Base-by-base conservation (phyloP, 257 asterid species). In the Solanum tacnaense region DNA sequence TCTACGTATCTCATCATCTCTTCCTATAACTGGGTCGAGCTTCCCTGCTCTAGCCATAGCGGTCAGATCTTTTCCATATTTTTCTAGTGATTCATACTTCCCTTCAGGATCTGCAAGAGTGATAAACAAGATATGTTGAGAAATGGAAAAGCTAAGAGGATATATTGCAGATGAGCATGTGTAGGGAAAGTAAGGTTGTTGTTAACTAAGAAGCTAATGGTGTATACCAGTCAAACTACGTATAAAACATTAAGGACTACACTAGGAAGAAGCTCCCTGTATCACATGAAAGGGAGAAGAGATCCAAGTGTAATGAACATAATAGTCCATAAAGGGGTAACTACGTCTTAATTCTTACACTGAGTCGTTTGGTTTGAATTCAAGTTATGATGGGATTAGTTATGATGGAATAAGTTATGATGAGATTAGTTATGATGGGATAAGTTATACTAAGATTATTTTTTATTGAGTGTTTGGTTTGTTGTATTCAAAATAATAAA, bases 11-110 rank as follows among this genome's bases (percentile, higher is more conserved):
- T 97, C 99, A 83, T 97, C 98, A 89, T 97, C 99, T 89, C 99
- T 93, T 90, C 99, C 99, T 89, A 97, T 97, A 75, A 97, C 99
- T 83, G 99, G 99, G 86, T 97, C 99, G 90, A 97, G 93, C 91
- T 97, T 97, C 85, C 99, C 99, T 13, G 96, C 94, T 93, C 91
- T 97, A 65, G 99, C 99, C 99, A 97, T 95, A 84, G 98, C 97
- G 25, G 99, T 97, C 86, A 97, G 92, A 93, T 97, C 99, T 90
- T 97, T 96, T 78, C 99, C 99, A 79, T 97, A 97, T 90, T 96
- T 96, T 90, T 96, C 98, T 41, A 96, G 93, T 49, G 97, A 93
- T 88, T 96, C 99, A 75, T 95, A 96, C 88, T 96, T 96, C 21
- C 98, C 98, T 91, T 96, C 99, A 11, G 99, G 99, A 89, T 96